Evolutionary conservation across 306 rosid species (phyloP).

Genomic region (Vigna mungo): DNA sequence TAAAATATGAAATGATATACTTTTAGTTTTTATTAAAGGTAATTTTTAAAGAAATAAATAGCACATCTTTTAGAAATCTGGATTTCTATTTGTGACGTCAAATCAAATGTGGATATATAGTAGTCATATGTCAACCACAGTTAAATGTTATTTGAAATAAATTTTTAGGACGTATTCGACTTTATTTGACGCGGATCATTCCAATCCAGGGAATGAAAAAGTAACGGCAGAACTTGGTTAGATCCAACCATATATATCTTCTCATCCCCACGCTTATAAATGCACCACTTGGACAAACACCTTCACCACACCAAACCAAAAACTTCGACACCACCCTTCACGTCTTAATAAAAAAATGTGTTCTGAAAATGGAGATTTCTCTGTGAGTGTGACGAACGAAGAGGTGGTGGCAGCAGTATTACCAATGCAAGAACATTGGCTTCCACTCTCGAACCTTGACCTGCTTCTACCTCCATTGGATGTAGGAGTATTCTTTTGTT

Average conservation of each 20-base stretch:
- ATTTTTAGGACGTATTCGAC: too few relatives aligned
- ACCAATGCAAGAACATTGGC: slow-evolving; percentile 75
- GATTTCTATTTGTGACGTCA: too few relatives aligned
- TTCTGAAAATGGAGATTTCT: slow-evolving; percentile 25
- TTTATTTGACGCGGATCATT: too few relatives aligned
- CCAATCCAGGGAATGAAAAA: background rate
- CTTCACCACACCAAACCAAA: background rate
- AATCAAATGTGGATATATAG: too few relatives aligned
- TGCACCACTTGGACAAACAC: background rate
- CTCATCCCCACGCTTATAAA: background rate
- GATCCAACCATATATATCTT: background rate
- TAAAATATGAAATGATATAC: too few relatives aligned
- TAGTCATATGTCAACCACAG: too few relatives aligned
- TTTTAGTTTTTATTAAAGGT: too few relatives aligned
- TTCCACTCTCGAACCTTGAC: slow-evolving; percentile 83
- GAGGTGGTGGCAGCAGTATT: slow-evolving; percentile 66
- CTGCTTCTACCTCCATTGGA: slow-evolving; percentile 68
- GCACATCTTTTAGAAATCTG: too few relatives aligned
- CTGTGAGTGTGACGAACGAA: slow-evolving; percentile 49
- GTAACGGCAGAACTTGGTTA: background rate
- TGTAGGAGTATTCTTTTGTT: slow-evolving; percentile 76
- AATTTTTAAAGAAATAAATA: too few relatives aligned
- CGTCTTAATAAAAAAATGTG: slow-evolving; percentile 15
- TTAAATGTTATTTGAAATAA: too few relatives aligned
- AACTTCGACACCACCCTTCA: background rate